Evolutionary conservation across 306 rosid genomes (phyloP).

Genomic region (Echinosophora koreensis): DNA sequence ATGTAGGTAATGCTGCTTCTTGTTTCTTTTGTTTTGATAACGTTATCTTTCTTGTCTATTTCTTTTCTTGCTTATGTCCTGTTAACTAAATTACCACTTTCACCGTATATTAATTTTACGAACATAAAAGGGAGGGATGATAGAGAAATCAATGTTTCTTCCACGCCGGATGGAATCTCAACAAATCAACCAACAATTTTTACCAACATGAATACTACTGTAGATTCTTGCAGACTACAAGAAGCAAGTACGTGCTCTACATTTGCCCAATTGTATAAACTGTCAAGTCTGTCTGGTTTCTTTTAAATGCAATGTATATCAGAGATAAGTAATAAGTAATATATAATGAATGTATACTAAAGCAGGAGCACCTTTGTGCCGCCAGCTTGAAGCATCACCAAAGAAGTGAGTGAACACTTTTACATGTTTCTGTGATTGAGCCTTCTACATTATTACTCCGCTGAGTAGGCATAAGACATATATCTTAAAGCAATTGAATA

Average conservation of each 20-base stretch:
- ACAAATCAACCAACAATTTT: constrained; percentile 51
- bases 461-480: constrained; percentile 6
- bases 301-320: constrained; percentile 32
- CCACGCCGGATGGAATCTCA: constrained; percentile 39
- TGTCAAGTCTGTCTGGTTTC: constrained; percentile 38
- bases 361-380: constrained; percentile 59
- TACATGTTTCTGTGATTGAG: constrained; percentile 17
- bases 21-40: constrained; percentile 44
- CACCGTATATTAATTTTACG: constrained; percentile 23
- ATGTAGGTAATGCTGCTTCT: constrained; percentile 32
- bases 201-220: constrained; percentile 46
- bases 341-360: constrained; percentile 50
- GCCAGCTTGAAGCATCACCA: constrained; percentile 60
- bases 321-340: constrained; percentile 43
- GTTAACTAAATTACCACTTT: constrained; percentile 33
- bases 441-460: constrained; percentile 35
- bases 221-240: constrained; percentile 53
- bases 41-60: constrained; percentile 2
- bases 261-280: constrained; percentile 38
- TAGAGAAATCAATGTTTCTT: constrained; percentile 50
- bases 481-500: constrained; percentile 30
- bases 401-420: constrained; percentile 63
- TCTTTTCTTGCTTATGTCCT: constrained; percentile 41
- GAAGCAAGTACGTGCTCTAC: constrained; percentile 70
- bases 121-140: constrained; percentile 54